A percentile compares a stretch with the other conserved stretches of the same genome.
These are phyloP conservation scores for Penicillium psychrosexuale DNA, from an alignment of 2,329 filamentous ascomycete species.

Conservation along the genomic window DNA sequence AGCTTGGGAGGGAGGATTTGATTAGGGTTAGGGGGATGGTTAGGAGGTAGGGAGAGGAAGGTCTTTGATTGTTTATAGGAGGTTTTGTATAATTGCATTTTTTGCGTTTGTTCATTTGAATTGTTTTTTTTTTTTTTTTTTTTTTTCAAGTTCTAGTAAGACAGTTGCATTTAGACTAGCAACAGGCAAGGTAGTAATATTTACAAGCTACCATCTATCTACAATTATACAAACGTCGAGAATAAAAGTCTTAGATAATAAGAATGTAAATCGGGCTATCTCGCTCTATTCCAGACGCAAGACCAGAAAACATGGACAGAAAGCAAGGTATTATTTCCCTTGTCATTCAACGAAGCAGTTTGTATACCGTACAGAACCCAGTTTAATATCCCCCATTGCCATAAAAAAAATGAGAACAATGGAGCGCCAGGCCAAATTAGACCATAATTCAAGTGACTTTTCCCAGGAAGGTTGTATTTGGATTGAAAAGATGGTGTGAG, in stretches of 20 bases:
- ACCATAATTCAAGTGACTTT: slow-evolving; percentile 4
- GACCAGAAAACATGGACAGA: background rate
- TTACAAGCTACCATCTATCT: background rate
- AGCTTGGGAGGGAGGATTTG: slow-evolving; percentile 70
- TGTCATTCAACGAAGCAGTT: background rate
- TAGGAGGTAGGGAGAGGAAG: slow-evolving; percentile 9
- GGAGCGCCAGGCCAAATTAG: slow-evolving; percentile 1
- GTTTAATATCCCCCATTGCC: slow-evolving; percentile 3
- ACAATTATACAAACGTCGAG: background rate
- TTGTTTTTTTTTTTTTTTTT: background rate
- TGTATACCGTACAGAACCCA: background rate
- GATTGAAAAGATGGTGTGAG: background rate
- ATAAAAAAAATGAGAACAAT: background rate
- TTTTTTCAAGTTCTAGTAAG: background rate
- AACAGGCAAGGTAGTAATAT: background rate
- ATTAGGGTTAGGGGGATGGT: slow-evolving; percentile 69
- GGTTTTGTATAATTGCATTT: background rate
- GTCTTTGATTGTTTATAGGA: background rate
- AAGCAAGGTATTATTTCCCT: background rate
- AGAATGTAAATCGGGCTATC: background rate
- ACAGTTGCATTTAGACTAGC: background rate
- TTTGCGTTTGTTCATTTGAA: background rate
- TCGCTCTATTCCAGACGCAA: slow-evolving; percentile 1
- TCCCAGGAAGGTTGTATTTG: background rate
- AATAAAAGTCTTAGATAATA: background rate